These are phyloP conservation scores for Rubroboletus satanas DNA, from an alignment of 768 basidiomycete genomes.

Conservation along the genomic window DNA sequence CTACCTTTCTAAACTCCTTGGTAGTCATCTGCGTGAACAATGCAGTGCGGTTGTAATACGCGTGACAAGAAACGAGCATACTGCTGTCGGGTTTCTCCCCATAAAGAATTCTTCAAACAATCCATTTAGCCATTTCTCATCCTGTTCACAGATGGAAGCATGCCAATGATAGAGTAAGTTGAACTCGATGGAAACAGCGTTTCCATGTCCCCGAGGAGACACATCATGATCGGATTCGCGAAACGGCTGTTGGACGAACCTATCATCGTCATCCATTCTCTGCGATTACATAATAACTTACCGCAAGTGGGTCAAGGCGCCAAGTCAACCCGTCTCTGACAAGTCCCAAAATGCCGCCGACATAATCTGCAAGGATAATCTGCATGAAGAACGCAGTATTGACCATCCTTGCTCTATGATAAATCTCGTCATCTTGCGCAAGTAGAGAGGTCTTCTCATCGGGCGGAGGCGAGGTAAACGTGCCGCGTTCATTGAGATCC, in stretches of 20 bases:
- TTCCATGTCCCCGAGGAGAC: constrained; percentile 65
- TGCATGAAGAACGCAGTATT: constrained; percentile 73
- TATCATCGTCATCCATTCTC: neutral
- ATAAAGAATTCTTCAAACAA: constrained; percentile 45
- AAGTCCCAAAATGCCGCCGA: constrained; percentile 69
- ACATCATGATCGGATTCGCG: constrained; percentile 51
- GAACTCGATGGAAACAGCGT: constrained; percentile 75
- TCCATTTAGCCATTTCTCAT: constrained; percentile 52
- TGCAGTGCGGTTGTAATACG: neutral
- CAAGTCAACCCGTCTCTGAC: constrained; percentile 60
- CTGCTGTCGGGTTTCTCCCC: constrained; percentile 38
- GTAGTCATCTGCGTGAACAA: constrained; percentile 14
- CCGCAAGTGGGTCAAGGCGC: constrained; percentile 67
- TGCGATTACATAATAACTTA: constrained; percentile 19
- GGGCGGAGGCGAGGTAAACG: constrained; percentile 32
- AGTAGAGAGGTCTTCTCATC: constrained; percentile 20
- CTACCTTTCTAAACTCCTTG: constrained; percentile 16
- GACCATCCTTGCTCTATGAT: constrained; percentile 66
- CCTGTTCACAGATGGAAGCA: constrained; percentile 50
- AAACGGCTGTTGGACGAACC: constrained; percentile 36
- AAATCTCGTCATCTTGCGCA: constrained; percentile 73
- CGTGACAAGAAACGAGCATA: constrained; percentile 17
- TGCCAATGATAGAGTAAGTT: constrained; percentile 64
- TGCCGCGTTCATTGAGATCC: constrained; percentile 62
- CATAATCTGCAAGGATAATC: constrained; percentile 68